Conservation (phyloP, 192 early-diverging fungal species). For the Fimicolochytrium jonesii region DNA sequence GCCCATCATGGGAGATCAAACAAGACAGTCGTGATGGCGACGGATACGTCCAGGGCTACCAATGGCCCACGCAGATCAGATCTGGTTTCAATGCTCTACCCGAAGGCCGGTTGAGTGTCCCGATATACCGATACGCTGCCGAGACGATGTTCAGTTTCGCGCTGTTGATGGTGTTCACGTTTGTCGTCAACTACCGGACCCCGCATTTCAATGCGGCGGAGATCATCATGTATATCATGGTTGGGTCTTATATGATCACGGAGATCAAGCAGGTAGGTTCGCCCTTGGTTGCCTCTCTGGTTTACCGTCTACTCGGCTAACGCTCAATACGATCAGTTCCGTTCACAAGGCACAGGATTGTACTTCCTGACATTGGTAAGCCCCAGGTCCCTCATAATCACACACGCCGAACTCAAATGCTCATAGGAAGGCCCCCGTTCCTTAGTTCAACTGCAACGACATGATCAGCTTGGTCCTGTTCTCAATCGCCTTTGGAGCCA, state of each 20-base stretch:
- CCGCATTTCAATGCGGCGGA: conserved; percentile 1
- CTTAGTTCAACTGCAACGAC: conserved; percentile 20
- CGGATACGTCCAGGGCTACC: conserved; percentile 15
- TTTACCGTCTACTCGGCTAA: too few species aligned
- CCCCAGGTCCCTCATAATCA: background rate
- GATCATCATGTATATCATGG: conserved; percentile 21
- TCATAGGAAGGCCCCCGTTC: too few species aligned
- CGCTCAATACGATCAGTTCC: too few species aligned
- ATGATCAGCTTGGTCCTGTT: conserved; percentile 10
- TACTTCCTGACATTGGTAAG: conserved; percentile 28
- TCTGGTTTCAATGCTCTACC: conserved; percentile 14
- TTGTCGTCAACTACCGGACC: conserved; percentile 25
- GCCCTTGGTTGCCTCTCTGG: too few species aligned
- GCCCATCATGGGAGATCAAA: conserved; percentile 6
- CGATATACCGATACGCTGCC: conserved; percentile 22
- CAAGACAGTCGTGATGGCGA: conserved; percentile 1
- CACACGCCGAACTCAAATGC: background rate
- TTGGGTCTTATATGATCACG: conserved; percentile 5
- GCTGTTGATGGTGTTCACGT: conserved; percentile 12
- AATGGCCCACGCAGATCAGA: conserved; percentile 4
- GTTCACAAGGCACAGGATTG: conserved; percentile 3
- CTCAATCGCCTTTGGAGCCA: conserved; percentile 2
- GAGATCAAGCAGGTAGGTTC: conserved; percentile 20
- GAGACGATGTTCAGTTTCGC: conserved; percentile 21
- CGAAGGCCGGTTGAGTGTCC: conserved; percentile 17